Base-by-base conservation (phyloP, 164 flowering plant genomes). In the Vitis amurensis region DNA sequence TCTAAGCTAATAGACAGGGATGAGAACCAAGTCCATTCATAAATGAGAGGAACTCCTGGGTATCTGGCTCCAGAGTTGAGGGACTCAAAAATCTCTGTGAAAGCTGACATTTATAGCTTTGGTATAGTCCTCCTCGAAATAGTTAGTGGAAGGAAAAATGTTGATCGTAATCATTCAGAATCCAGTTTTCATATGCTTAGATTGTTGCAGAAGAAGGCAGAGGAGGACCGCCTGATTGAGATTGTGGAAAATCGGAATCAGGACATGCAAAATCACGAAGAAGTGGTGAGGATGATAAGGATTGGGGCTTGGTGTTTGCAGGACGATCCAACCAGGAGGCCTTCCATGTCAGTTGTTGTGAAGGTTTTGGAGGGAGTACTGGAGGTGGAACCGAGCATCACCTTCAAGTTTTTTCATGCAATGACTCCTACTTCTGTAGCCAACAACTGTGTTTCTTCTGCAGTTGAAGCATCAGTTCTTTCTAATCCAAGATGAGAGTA, bases 241-340 rank as follows among this genome's bases (percentile, higher is more conserved):
- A 37, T 37, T 37, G 44, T 37, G 44, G 44, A 37, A 37, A 6
- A 37, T 37, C 0, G 16, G 11, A 52, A 59, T 59, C 37, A 59
- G 29, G 61, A 62, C 14, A 7, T 62, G 51, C 65, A 62, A 37
- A 47, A n/a, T 62, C 27, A n/a, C 2, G 9, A 8, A n/a, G 65
- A 62, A 44, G 52, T 62, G 51, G 11, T 44, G 27, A 44, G 65
- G 51, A 47, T 62, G 51, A 47, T 62, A n/a, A 47, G 51, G 12
- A 47, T 62, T 62, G 51, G 65, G 11, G 65, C 51, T 62, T 62
- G 65, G 65, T 62, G 51, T 16, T 62, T 62, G 52, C 65, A 44
- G 52, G 52, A 62, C 15, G 51, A 62, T 62, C 65, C n/a, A 9
- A 48, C 19, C 8, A 44, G 65, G 16, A 44, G 51, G 65, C 65